A percentile compares a stretch with the other conserved stretches of the same genome.
Conservation (phyloP, 768 basidiomycete species). For the Pleurotus tuoliensis region DNA sequence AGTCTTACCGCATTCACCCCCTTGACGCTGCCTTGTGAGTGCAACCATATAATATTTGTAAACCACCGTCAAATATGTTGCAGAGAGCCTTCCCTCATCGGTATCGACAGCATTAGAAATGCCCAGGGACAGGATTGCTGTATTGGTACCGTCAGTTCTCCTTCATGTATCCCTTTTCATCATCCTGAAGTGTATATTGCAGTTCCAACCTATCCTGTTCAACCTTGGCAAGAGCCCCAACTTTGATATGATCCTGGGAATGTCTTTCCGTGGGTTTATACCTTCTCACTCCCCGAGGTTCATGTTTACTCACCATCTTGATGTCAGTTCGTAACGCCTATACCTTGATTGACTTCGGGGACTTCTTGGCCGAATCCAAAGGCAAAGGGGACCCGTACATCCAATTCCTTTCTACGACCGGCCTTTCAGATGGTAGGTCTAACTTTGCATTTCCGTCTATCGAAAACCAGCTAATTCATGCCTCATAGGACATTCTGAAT, state of each 20-base stretch:
- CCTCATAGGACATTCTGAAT: conserved; percentile 1
- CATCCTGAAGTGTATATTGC: background rate
- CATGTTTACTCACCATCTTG: background rate
- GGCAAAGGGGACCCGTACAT: conserved; percentile 10
- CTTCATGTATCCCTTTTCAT: background rate
- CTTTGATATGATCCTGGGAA: conserved; percentile 12
- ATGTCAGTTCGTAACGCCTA: conserved; percentile 11
- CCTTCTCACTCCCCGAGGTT: background rate
- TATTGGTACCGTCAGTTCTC: conserved; percentile 8
- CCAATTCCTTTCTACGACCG: conserved; percentile 10
- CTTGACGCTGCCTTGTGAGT: conserved; percentile 15
- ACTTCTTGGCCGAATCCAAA: conserved; percentile 9
- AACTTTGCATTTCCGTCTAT: background rate
- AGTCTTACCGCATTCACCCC: conserved; percentile 17
- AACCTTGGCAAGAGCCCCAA: conserved; percentile 33
- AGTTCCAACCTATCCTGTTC: conserved; percentile 71
- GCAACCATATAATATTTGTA: background rate
- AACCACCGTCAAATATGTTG: background rate
- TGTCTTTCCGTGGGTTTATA: conserved; percentile 9
- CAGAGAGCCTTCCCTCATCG: conserved; percentile 5
- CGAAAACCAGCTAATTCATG: background rate
- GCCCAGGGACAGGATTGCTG: conserved; percentile 8
- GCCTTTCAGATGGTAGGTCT: background rate
- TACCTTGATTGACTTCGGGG: conserved; percentile 11
- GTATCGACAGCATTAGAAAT: background rate